Evolutionary conservation across 2,329 filamentous ascomycete species (phyloP), one percentile per base, ranked within the genome.

Genomic region (Penicillium hordei): DNA sequence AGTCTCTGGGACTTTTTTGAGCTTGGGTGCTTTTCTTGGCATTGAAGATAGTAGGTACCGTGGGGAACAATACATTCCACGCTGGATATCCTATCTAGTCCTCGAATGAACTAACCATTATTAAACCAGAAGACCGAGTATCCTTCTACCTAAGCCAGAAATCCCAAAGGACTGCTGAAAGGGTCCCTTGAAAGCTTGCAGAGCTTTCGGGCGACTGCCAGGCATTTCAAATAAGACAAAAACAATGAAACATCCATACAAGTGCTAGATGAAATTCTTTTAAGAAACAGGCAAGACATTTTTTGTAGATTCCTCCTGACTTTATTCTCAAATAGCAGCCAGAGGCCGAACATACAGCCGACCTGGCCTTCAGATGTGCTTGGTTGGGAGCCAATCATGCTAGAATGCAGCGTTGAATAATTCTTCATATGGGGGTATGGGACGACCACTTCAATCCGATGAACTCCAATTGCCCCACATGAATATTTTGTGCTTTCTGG

Each of bases 401-500:
- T 44, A 27, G 42, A 27, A 5, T 29, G 9, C 23, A 44, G 9
- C 15, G 13, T 44, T 25, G 17, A 44, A n/a, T 44, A 44, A 17
- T 27, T 44, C 15, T 27, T 25, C 25, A n/a, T 10, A 44, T 44
- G 15, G 3, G 42, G n/a, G 29, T 25, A 44, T 10, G 42, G 42
- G 5, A 27, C 42, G 6, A 44, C 17, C 5, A 44, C 42, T n/a
- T 44, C 23, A 10, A 44, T 29, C 42, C n/a, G 57, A 65, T 40
- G 63, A 38, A 38, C 8, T 38, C 17, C 34, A 34, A 10, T 34
- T 17, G 33, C 33, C 15, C 12, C 6, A n/a, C 3, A n/a, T 4
- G 34, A 17, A 38, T 38, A 8, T 3, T 17, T 38, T n/a, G 9
- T 8, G n/a, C 34, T 36, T 9, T 17, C 34, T 7, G 17, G 17